Base-by-base conservation (phyloP, 2,329 filamentous ascomycete genomes). In the Colletotrichum liriopes region DNA sequence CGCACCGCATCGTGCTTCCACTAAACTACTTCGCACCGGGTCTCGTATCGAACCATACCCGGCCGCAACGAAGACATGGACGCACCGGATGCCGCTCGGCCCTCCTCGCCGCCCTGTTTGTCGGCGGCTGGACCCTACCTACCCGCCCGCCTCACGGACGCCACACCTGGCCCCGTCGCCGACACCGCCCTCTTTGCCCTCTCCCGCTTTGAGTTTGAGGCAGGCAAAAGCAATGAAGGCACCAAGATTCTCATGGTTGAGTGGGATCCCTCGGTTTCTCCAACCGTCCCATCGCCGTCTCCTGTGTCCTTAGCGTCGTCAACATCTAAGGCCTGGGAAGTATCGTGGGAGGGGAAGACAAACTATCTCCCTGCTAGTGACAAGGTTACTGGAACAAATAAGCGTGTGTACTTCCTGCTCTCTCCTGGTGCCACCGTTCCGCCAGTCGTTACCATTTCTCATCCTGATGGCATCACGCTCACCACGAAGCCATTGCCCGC, bases 201-300 rank as follows among this genome's bases (percentile, higher is more conserved):
- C 56, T 93, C 94, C 56, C 92, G 95, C 71, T 98, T 97, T 82
- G 95, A 98, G 81, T 97, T 97, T 79, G 93, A 95, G 82, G 86
- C 90, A 0, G 92, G 91, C 45, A 90, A 89, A 80, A 93, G 91
- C 61, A 94, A 94, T 77, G 93, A 95, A 75, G 94, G 94, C 51
- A 97, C 94, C 74, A 98, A 97, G 85, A 92, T 98, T 74, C 85
- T 98, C 77, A 96, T 98, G 94, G 92, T 97, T 49, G 94, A 98
- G 81, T 98, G 95, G 95, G 91, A 94, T 79, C 80, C 82, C 49
- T 60, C 23, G 18, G 23, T 39, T 20, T 41, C 45, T 7, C 9
- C 35, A n/a, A 26, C 20, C n/a, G n/a, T 11, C 43, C 26, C 12
- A 6, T 35, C 16, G 41, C 14, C 45, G 8, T 35, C 60, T 20